Base-by-base conservation (phyloP, 257 asterid genomes). In the Coffea eugenioides region DNA sequence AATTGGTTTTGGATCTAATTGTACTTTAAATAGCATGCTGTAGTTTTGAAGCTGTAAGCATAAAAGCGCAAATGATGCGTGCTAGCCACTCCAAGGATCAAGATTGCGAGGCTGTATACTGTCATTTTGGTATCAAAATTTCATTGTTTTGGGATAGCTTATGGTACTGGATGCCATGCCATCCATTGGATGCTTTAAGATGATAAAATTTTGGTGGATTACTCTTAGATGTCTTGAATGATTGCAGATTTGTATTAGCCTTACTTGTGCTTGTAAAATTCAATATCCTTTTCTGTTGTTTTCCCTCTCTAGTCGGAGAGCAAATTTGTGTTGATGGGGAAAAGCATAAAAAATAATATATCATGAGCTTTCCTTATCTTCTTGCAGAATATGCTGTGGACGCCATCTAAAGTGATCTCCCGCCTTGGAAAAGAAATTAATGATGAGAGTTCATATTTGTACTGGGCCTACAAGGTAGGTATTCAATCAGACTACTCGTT, bases 351-450 rank as follows among this genome's bases (percentile, higher is more conserved):
- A 65, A 75, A 27, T 69, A 41, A 80, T 5, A 62, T 71, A 27
- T 86, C 70, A 34, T 62, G 54, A 76, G 2, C 12, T 78, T 81
- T 3, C 13, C 74, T 69, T 56, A 79, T 64, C 45, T 75, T 77
- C 78, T 65, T 79, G 23, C 93, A 93, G 99, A 90, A 88, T 76
- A 80, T 86, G 65, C 81, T 88, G 71, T 93, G 97, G 98, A 93
- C 98, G 36, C 99, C 99, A 62, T 93, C 99, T 68, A 90, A 89
- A 87, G 96, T 95, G 76, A 95, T 93, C 85, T 88, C 98, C 76
- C 96, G 96, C 23, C 88, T 95, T 72, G 97, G 96, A 73, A 89
- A 90, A 86, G 98, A 93, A 88, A 91, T 95, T 71, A 89, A 93
- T 51, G 80, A 95, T 74, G 94, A 92, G 83, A 84, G 90, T 71